Evolutionary conservation across 768 basidiomycete species (phyloP).

Genomic region (Tulasnella sp.): DNA sequence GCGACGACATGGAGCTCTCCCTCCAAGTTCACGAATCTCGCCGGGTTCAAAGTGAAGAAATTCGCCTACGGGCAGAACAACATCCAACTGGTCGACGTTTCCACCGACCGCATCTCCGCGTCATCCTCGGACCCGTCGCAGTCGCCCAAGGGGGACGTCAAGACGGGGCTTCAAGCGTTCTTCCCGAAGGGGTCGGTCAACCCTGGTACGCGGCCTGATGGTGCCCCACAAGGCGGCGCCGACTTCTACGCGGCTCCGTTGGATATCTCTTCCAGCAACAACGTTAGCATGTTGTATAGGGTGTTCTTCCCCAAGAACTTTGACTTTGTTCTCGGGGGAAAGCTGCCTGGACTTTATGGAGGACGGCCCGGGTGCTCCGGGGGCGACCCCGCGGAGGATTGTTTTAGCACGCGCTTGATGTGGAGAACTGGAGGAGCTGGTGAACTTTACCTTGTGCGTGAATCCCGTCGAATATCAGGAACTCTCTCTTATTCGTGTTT

Average conservation of each 20-base stretch:
- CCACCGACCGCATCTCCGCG: conserved; percentile 31
- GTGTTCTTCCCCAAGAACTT: conserved; percentile 69
- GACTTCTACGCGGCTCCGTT: conserved; percentile 51
- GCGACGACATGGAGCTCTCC: conserved; percentile 39
- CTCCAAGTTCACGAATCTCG: conserved; percentile 43
- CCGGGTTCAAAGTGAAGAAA: conserved; percentile 44
- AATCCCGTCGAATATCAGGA: not conserved
- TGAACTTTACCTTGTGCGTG: conserved; percentile 45
- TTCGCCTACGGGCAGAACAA: conserved; percentile 47
- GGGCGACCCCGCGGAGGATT: conserved; percentile 54
- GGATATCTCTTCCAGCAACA: conserved; percentile 28
- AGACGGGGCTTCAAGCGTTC: conserved; percentile 44
- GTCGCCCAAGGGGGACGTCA: conserved; percentile 25
- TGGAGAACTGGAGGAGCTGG: conserved; percentile 47
- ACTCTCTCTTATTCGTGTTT: not conserved
- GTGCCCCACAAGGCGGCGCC: conserved; percentile 50
- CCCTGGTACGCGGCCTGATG: conserved; percentile 34
- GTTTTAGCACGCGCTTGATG: conserved; percentile 82
- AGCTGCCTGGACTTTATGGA: conserved; percentile 67
- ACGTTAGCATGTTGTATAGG: conserved; percentile 52
- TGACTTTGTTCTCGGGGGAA: conserved; percentile 70
- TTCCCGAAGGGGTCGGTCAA: conserved; percentile 63
- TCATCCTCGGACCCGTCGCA: conserved; percentile 14
- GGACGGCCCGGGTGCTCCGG: conserved; percentile 51
- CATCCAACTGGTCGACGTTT: conserved; percentile 41